Percentiles rank a stretch among this genome's conserved stretches.
phyloP scores from a whole-genome alignment of 768 basidiomycete genomes.

The Kwoniella heveanensis region DNA sequence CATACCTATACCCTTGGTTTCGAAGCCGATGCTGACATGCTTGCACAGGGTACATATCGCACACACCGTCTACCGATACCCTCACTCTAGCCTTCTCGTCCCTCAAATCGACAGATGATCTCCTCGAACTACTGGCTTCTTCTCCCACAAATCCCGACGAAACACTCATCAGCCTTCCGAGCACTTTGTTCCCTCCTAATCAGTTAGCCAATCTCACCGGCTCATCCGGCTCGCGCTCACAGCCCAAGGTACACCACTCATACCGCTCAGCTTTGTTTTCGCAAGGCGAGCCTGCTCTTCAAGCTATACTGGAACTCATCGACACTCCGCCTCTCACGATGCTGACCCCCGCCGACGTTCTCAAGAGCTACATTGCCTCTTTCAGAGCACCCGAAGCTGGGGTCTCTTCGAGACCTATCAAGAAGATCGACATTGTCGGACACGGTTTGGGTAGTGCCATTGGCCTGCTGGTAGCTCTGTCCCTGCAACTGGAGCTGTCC shows the following conservation, averaged over 20 bases:
- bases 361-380: constrained; percentile 19
- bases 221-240: too few species aligned
- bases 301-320: constrained; percentile 33
- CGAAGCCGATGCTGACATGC: neutral
- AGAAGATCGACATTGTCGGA: constrained; percentile 44
- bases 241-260: constrained; percentile 35
- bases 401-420: constrained; percentile 17
- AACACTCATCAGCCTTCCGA: constrained; percentile 34
- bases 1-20: too few species aligned
- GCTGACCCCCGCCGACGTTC: constrained; percentile 16
- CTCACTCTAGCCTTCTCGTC: constrained; percentile 48
- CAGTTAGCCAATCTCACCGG: neutral
- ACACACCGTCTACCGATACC: constrained; percentile 45
- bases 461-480: constrained; percentile 38
- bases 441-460: constrained; percentile 47
- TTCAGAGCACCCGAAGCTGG: neutral
- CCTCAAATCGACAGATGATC: constrained; percentile 31
- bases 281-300: constrained; percentile 34
- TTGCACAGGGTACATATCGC: constrained; percentile 46
- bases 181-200: constrained; percentile 35
- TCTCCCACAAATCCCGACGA: constrained; percentile 8
- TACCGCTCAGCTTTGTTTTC: constrained; percentile 29
- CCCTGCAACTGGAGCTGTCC: constrained; percentile 33
- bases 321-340: constrained; percentile 29
- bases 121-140: constrained; percentile 40